phyloP scores from a whole-genome alignment of 2,329 filamentous ascomycete species.

The Malbranchea cinnamomea region DNA sequence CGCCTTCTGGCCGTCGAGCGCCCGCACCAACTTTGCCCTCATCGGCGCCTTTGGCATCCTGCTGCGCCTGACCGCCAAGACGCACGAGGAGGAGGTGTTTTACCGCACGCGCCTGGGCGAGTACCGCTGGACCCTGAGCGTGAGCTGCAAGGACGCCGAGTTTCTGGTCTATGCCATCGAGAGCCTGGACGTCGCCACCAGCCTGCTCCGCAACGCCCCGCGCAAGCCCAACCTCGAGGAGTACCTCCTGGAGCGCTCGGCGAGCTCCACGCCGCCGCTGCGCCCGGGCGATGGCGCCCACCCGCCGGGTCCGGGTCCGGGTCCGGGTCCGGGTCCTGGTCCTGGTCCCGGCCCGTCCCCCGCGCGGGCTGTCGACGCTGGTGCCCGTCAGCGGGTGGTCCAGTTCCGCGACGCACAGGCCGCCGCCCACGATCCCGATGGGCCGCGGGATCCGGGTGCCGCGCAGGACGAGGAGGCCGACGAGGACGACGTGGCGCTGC shows the following conservation, averaged over 20 bases:
- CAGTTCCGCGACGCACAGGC: too few species aligned
- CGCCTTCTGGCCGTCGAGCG: slow-evolving; percentile 59
- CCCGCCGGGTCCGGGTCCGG: too few species aligned
- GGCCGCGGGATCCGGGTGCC: too few species aligned
- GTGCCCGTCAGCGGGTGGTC: too few species aligned
- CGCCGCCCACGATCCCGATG: too few species aligned
- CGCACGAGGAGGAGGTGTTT: slow-evolving; percentile 79
- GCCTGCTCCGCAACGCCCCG: slow-evolving; percentile 52
- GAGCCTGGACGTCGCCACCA: slow-evolving; percentile 58
- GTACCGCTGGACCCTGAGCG: slow-evolving; percentile 85
- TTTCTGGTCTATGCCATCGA: slow-evolving; percentile 52
- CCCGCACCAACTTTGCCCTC: slow-evolving; percentile 63
- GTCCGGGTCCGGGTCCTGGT: too few species aligned
- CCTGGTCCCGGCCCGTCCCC: too few species aligned
- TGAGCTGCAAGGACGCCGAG: slow-evolving; percentile 57
- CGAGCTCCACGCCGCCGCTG: slow-evolving; percentile 6
- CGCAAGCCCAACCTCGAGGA: slow-evolving; percentile 50
- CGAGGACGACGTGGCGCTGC: too few species aligned
- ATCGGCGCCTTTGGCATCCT: slow-evolving; percentile 89
- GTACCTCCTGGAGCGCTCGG: too few species aligned
- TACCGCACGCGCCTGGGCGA: slow-evolving; percentile 74
- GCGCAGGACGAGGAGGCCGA: too few species aligned
- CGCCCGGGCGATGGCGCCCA: too few species aligned
- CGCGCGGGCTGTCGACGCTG: too few species aligned
- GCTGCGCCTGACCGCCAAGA: slow-evolving; percentile 77